Conservation (phyloP, 2,329 filamentous ascomycete genomes). For the Beauveria rudraprayagi region DNA sequence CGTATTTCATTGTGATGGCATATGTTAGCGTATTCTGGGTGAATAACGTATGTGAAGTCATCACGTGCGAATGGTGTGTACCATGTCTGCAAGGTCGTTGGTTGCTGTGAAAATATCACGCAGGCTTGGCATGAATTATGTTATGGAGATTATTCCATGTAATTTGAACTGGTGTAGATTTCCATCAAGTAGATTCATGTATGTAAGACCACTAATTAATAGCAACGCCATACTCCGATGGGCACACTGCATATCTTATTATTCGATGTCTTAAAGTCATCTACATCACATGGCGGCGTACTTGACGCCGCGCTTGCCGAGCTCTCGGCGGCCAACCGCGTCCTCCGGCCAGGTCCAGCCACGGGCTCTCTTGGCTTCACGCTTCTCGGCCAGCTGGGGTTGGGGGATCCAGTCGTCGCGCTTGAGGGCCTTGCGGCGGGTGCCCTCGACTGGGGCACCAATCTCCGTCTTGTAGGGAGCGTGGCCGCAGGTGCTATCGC, state of each 20-base stretch:
- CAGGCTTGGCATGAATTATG: too few species aligned
- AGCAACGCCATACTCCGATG: not conserved
- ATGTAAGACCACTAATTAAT: not conserved
- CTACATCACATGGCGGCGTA: conserved; percentile 26
- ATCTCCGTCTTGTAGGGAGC: conserved; percentile 62
- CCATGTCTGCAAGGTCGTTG: too few species aligned
- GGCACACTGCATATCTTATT: not conserved
- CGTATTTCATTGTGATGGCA: conserved; percentile 5
- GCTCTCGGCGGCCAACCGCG: conserved; percentile 61
- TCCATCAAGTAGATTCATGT: not conserved
- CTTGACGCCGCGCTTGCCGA: conserved; percentile 56
- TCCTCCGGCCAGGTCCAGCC: conserved; percentile 75
- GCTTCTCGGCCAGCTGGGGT: conserved; percentile 66
- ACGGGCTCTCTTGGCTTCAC: conserved; percentile 62
- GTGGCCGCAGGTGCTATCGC: conserved; percentile 48
- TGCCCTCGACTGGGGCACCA: conserved; percentile 65
- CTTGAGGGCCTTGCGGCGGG: conserved; percentile 59
- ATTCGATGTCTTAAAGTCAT: not conserved
- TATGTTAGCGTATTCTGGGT: not conserved
- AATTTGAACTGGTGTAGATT: too few species aligned
- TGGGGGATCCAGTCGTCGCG: conserved; percentile 69
- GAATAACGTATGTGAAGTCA: not conserved
- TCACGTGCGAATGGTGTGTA: too few species aligned
- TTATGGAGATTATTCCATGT: not conserved
- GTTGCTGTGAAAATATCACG: too few species aligned